A percentile compares a stretch with the other conserved stretches of the same genome.
These are phyloP conservation scores for Puccinia coronata DNA, from an alignment of 1,284 basidiomycete species.

Conservation along the genomic window DNA sequence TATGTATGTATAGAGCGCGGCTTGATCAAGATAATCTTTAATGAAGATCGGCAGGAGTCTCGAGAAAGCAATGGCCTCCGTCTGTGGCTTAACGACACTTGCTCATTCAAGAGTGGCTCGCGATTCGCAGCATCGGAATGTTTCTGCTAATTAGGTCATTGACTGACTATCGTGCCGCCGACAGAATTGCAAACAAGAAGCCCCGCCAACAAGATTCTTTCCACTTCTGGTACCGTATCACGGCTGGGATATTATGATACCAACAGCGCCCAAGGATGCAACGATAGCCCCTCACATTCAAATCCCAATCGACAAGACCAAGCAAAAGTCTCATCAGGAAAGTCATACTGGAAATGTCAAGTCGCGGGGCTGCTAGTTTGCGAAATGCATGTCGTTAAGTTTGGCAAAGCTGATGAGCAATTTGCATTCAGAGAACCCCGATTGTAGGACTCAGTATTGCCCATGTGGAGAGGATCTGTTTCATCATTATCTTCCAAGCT, in stretches of 20 bases:
- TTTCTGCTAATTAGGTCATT: conserved; percentile 26
- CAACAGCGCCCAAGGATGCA: conserved; percentile 37
- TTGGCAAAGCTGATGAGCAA: conserved; percentile 36
- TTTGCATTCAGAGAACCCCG: not conserved
- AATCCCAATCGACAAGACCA: conserved; percentile 23
- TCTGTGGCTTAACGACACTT: not conserved
- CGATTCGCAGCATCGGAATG: not conserved
- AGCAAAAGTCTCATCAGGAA: conserved; percentile 30
- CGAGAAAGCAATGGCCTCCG: not conserved
- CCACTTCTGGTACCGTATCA: conserved; percentile 1
- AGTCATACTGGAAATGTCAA: not conserved
- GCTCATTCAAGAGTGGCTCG: not conserved
- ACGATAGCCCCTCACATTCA: conserved; percentile 35
- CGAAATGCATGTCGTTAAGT: not conserved
- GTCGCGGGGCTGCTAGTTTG: not conserved
- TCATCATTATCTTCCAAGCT: not conserved
- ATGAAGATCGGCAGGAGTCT: conserved; percentile 35
- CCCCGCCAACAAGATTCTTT: conserved; percentile 20
- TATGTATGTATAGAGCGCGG: conserved; percentile 18
- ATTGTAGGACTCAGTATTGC: not conserved
- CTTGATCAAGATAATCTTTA: conserved; percentile 36
- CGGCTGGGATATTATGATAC: conserved; percentile 11
- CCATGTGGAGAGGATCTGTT: not conserved
- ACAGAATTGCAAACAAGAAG: conserved; percentile 45
- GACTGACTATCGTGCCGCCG: conserved; percentile 12